phyloP scores from a whole-genome alignment of 1,284 basidiomycete genomes.

The Neotropicomus parvogracilis region DNA sequence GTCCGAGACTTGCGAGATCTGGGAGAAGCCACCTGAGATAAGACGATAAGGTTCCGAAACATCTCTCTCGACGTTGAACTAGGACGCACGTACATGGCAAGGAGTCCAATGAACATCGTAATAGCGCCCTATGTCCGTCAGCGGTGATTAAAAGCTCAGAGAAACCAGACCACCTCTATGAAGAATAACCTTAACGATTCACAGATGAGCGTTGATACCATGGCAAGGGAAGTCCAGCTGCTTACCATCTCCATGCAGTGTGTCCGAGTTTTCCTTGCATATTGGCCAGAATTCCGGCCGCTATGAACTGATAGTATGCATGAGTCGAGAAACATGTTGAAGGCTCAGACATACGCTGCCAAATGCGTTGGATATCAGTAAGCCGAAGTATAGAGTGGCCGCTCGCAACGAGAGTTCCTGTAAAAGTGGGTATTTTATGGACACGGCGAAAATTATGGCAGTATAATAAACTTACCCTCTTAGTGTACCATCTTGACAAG shows the following conservation, averaged over 20 bases:
- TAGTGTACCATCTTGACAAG: conserved; percentile 65
- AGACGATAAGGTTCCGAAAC: not conserved
- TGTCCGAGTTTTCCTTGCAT: conserved; percentile 70
- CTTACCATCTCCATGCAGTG: conserved; percentile 68
- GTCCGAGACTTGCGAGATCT: conserved; percentile 1
- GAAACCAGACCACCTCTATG: conserved; percentile 46
- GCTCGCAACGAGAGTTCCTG: conserved; percentile 68
- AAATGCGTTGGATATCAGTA: conserved; percentile 74
- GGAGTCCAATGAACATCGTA: conserved; percentile 53
- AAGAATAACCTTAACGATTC: conserved; percentile 48
- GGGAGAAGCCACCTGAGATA: conserved; percentile 41
- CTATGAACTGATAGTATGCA: conserved; percentile 47
- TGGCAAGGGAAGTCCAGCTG: not conserved
- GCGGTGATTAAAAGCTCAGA: not conserved
- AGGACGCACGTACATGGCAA: conserved; percentile 43
- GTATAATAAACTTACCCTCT: conserved; percentile 38
- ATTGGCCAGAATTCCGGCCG: conserved; percentile 63
- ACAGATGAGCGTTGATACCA: not conserved
- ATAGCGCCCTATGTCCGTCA: conserved; percentile 46
- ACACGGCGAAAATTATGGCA: not conserved
- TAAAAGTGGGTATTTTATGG: not conserved
- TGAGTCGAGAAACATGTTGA: not conserved
- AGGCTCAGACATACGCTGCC: conserved; percentile 48
- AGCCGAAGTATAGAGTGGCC: conserved; percentile 64
- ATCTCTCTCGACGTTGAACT: not conserved